Base-by-base conservation (phyloP, 495 filamentous ascomycete species). In the Glarea lozoyensis region DNA sequence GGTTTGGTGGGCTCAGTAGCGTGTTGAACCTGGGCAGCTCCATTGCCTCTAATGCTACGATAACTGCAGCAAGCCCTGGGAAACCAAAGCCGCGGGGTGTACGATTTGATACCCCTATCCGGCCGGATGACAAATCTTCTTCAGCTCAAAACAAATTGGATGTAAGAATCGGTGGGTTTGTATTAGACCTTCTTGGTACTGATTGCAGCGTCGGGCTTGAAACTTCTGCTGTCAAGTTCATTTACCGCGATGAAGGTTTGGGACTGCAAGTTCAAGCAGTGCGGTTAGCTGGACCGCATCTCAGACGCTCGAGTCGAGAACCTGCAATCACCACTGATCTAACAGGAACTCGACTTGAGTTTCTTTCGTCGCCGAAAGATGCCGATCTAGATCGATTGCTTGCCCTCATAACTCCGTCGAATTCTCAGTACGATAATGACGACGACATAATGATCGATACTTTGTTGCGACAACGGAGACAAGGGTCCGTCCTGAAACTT, bases 391-490 rank as follows among this genome's bases (percentile, higher is more conserved):
- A 85, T 50, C 74, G 81, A 33, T 71, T 99, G 5, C 64, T 99
- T 11, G 81, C 82, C 22, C 69, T 99, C 17, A 79, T 97, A 33
- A 94, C 84, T 9, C 93, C 93, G 0, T 94, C 88, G 1, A 89
- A 86, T 48, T 78, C 92, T 60, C 88, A 86, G 49, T 96, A 93
- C 54, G 88, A 93, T 42, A 76, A 84, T 34, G 84, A 88, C 47
- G 88, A 95, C 52, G 93, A 96, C 55, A 94, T 99, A 45, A 78
- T 99, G 65, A 70, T 97, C 10, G 92, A 97, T 46, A 95, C 84
- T 0, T 70, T 99, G 2, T 64, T 97, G 17, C 73, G 85, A n/a
- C 93, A 99, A 60, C 69, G 93, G 41, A 76, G 79, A 52, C 89
- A 96, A 58, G 93, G 90, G 2, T 75, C 82, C n/a, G 82, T 96